Evolutionary conservation across 2,329 filamentous ascomycete genomes (phyloP).

Genomic region (Sporothrix dimorphospora): DNA sequence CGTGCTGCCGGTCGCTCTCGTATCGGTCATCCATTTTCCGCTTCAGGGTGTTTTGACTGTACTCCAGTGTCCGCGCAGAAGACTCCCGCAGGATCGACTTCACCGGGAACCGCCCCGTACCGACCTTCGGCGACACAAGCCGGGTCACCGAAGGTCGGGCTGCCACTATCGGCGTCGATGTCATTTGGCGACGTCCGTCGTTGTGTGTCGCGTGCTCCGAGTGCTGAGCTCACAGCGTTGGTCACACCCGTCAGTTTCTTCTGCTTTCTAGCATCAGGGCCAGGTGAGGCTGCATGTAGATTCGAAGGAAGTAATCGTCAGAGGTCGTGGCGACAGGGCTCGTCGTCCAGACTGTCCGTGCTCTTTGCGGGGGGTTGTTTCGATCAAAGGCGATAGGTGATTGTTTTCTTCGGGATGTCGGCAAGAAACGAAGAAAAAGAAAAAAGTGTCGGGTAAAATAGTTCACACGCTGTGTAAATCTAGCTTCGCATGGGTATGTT

Average conservation of each 20-base stretch:
- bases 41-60: constrained; percentile 23
- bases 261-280: background rate
- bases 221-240: background rate
- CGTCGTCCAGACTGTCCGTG: constrained; percentile 3
- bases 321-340: background rate
- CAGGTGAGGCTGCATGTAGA: background rate
- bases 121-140: constrained; percentile 16
- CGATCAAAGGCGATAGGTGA: background rate
- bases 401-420: background rate
- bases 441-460: background rate
- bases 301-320: background rate
- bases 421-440: background rate
- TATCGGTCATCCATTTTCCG: constrained; percentile 28
- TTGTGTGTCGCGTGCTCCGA: constrained; percentile 10
- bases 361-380: constrained; percentile 1
- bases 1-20: constrained; percentile 18
- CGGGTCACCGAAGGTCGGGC: constrained; percentile 7
- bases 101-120: constrained; percentile 27
- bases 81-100: constrained; percentile 32
- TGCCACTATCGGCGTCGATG: constrained; percentile 20
- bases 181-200: constrained; percentile 19
- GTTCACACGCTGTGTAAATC: too few relatives aligned
- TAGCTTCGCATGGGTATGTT: background rate
- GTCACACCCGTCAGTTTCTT: constrained; percentile 2
- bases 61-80: background rate